These are phyloP conservation scores for Closterium sp. DNA, from an alignment of 139 green algal species.

Conservation along the genomic window DNA sequence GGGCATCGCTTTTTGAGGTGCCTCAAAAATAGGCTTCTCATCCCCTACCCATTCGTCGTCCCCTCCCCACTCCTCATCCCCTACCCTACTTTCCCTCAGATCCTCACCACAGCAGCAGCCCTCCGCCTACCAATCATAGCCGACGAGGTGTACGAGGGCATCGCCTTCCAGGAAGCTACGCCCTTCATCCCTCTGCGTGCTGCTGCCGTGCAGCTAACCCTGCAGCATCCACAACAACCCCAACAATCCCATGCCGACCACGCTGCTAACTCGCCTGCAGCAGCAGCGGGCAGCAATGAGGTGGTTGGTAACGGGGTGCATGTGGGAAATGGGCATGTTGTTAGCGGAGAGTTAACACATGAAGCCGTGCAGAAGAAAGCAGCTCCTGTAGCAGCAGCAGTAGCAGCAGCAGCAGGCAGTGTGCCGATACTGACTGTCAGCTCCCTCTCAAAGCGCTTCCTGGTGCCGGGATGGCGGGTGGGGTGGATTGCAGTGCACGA, in stretches of 20 bases:
- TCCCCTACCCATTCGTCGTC: too few relatives aligned
- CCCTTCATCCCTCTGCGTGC: constrained; percentile 17
- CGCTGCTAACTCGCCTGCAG: too few relatives aligned
- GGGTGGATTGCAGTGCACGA: constrained; percentile 54
- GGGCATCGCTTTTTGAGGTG: constrained; percentile 52
- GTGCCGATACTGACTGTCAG: constrained; percentile 47
- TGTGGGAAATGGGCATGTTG: neutral
- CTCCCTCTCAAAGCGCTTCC: constrained; percentile 47
- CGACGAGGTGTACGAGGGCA: constrained; percentile 53
- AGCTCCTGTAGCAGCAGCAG: neutral
- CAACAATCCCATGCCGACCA: too few relatives aligned
- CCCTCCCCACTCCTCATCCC: too few relatives aligned
- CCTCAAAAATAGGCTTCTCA: too few relatives aligned
- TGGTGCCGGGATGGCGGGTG: constrained; percentile 54
- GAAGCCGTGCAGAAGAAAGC: too few relatives aligned
- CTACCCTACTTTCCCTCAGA: neutral
- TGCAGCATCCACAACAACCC: neutral
- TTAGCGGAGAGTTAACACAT: too few relatives aligned
- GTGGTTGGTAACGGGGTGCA: neutral
- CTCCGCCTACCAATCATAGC: constrained; percentile 48
- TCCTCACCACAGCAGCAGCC: neutral
- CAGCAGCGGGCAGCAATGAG: too few relatives aligned
- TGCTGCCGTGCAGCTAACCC: neutral
- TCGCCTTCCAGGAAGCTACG: constrained; percentile 34
- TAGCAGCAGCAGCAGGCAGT: neutral